Evolutionary conservation across 164 flowering plant species (phyloP).

Genomic region (Chimonanthus salicifolius): DNA sequence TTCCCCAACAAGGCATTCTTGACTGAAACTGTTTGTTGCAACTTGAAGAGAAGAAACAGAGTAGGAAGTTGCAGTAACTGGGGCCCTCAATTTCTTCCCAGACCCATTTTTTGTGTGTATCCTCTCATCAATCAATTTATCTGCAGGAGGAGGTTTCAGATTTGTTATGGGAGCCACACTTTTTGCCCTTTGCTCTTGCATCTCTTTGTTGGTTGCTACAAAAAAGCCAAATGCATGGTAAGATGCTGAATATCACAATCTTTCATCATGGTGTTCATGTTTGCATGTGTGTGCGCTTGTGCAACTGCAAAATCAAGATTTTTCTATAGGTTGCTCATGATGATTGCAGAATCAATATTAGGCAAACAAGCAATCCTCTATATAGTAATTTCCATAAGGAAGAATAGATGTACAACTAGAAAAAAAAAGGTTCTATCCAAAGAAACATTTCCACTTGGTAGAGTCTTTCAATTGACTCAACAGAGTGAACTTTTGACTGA

Average conservation of each 20-base stretch:
- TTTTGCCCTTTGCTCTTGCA: constrained; percentile 58
- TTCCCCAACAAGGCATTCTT: constrained; percentile 83
- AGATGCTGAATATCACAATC: too few species aligned
- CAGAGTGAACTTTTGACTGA: too few species aligned
- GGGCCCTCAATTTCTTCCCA: constrained; percentile 51
- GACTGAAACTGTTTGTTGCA: constrained; percentile 80
- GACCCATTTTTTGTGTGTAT: constrained; percentile 52
- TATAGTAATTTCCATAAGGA: too few species aligned
- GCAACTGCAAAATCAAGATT: too few species aligned
- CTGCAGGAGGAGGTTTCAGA: constrained; percentile 69
- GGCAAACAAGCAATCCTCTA: background rate
- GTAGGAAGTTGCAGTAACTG: constrained; percentile 75
- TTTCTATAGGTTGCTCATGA: too few species aligned
- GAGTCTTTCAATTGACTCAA: too few species aligned
- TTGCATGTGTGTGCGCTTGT: too few species aligned
- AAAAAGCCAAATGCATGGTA: background rate
- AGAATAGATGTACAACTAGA: background rate
- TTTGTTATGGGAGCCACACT: constrained; percentile 41
- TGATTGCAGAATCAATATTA: background rate
- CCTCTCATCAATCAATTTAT: constrained; percentile 46
- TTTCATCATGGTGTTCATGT: too few species aligned
- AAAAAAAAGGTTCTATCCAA: too few species aligned
- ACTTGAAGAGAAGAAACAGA: constrained; percentile 80
- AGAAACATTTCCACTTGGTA: too few species aligned
- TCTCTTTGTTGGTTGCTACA: constrained; percentile 32